Conservation (phyloP, 2,329 filamentous ascomycete species). For the Aspergillus ustus region DNA sequence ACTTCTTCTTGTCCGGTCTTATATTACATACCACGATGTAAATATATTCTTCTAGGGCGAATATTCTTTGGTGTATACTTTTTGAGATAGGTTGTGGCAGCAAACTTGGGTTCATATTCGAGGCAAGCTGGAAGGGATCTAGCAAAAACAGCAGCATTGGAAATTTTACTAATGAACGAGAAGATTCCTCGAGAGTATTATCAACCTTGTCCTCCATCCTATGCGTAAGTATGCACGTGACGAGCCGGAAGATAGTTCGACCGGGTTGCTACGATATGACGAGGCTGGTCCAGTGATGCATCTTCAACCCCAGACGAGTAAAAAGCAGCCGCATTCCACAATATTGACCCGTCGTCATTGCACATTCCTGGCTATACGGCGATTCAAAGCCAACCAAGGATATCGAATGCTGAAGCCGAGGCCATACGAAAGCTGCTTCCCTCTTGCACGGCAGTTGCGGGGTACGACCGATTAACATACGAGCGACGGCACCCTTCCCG, state of each 20-base stretch:
- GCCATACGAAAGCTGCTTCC: conserved; percentile 7
- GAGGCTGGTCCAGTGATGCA: conserved; percentile 17
- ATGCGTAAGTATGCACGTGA: conserved; percentile 16
- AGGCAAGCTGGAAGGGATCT: neutral
- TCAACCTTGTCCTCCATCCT: neutral
- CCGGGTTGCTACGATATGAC: conserved; percentile 13
- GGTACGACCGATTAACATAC: conserved; percentile 17
- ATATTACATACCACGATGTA: neutral
- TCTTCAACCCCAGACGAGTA: neutral
- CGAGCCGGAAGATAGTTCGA: conserved; percentile 11
- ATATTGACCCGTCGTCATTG: neutral
- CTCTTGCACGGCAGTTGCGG: conserved; percentile 18
- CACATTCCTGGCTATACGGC: neutral
- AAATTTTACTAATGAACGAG: neutral
- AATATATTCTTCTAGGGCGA: conserved; percentile 10
- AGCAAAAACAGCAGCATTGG: neutral
- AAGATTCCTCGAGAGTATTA: neutral
- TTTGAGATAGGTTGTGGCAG: neutral
- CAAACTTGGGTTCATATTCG: neutral
- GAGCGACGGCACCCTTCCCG: neutral
- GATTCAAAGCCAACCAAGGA: neutral
- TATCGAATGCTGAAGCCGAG: conserved; percentile 14
- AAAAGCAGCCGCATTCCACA: neutral
- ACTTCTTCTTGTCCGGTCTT: conserved; percentile 25
- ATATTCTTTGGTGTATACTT: neutral